Evolutionary conservation across 306 rosid species (phyloP).

Genomic region (Vigna unguiculata): DNA sequence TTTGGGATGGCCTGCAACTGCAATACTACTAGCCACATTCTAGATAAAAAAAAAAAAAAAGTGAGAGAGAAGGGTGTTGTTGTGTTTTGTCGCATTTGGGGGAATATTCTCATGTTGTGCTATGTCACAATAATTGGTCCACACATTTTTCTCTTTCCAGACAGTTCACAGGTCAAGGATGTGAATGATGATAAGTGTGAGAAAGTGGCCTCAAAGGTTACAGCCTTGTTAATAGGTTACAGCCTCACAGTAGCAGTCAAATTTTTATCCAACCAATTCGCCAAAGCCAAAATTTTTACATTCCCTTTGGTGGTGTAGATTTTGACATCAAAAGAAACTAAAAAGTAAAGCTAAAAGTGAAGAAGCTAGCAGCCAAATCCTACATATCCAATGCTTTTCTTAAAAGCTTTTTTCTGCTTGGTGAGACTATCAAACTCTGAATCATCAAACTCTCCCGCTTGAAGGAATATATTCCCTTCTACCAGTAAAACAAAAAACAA

Average conservation of each 20-base stretch:
- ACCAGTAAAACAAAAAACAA: constrained; percentile 44
- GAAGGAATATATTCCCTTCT: constrained; percentile 62
- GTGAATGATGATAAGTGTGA: constrained; percentile 45
- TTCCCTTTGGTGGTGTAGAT: constrained; percentile 42
- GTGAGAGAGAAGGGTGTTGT: background rate
- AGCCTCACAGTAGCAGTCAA: constrained; percentile 11
- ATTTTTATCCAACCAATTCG: constrained; percentile 36
- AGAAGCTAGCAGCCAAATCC: constrained; percentile 57
- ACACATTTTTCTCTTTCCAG: constrained; percentile 42
- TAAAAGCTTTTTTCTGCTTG: constrained; percentile 41
- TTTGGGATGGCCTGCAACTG: no score
- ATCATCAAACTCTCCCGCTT: constrained; percentile 50
- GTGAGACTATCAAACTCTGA: constrained; percentile 57
- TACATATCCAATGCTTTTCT: constrained; percentile 53
- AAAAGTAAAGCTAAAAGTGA: constrained; percentile 52
- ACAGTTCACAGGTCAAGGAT: constrained; percentile 53
- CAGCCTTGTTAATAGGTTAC: constrained; percentile 26
- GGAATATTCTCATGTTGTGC: constrained; percentile 43
- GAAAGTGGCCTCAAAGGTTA: constrained; percentile 47
- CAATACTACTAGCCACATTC: background rate
- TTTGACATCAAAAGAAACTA: constrained; percentile 58
- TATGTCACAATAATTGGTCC: constrained; percentile 53
- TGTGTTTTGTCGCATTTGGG: constrained; percentile 38
- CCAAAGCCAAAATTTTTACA: constrained; percentile 31
- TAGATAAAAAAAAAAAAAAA: background rate